Evolutionary conservation across 768 basidiomycete genomes (phyloP).

Genomic region (Harrya chromipes): DNA sequence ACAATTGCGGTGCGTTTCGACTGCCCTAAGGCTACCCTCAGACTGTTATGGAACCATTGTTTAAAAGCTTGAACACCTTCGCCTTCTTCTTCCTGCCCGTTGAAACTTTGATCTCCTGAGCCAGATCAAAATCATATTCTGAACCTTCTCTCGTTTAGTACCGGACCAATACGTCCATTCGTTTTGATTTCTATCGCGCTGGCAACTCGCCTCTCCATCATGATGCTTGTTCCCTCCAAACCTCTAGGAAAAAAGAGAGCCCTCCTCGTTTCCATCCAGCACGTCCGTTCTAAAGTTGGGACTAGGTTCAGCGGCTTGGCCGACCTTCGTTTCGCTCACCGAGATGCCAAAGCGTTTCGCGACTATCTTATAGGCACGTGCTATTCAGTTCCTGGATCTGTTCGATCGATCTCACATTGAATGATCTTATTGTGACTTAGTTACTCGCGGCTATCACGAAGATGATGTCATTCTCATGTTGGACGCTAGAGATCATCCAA

Average conservation of each 20-base stretch:
- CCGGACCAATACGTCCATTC: too few species aligned
- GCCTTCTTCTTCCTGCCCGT: too few species aligned
- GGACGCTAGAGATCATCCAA: slow-evolving; percentile 32
- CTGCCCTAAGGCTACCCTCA: too few species aligned
- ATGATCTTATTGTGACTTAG: slow-evolving; percentile 17
- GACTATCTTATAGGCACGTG: slow-evolving; percentile 17
- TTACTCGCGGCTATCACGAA: slow-evolving; percentile 35
- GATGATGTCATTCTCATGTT: slow-evolving; percentile 44
- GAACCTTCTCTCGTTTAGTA: too few species aligned
- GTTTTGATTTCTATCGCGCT: too few species aligned
- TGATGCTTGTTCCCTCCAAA: background rate
- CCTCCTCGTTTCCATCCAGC: slow-evolving; percentile 17
- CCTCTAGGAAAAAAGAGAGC: slow-evolving; percentile 14
- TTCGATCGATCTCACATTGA: background rate
- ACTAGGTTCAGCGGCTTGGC: background rate
- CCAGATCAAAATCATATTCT: too few species aligned
- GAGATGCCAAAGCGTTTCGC: slow-evolving; percentile 15
- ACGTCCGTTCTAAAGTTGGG: slow-evolving; percentile 4
- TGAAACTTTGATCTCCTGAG: too few species aligned
- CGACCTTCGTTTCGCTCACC: slow-evolving; percentile 18
- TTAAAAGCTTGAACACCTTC: too few species aligned
- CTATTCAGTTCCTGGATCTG: background rate
- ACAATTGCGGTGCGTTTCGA: too few species aligned
- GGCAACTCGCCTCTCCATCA: too few species aligned
- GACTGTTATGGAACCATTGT: too few species aligned